Percentiles rank a stretch among this genome's conserved stretches.
Conservation (phyloP, 306 rosid species). For the Castanospermum australe region DNA sequence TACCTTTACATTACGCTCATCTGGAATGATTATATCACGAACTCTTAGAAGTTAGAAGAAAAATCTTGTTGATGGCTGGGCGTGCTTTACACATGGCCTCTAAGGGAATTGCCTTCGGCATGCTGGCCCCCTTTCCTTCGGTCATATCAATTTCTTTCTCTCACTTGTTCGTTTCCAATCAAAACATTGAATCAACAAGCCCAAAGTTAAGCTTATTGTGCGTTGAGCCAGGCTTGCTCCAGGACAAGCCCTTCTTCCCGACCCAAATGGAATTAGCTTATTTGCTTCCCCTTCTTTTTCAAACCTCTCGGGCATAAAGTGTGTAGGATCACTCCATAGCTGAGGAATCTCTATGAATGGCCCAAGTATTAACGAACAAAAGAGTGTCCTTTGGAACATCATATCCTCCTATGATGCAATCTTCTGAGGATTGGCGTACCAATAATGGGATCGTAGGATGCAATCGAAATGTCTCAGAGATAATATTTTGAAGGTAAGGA, state of each 20-base stretch:
- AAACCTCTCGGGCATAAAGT: slow-evolving; percentile 33
- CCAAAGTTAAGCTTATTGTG: slow-evolving; percentile 23
- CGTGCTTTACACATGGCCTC: slow-evolving; percentile 27
- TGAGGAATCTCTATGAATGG: slow-evolving; percentile 33
- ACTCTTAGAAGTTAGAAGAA: background rate
- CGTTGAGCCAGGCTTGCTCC: slow-evolving; percentile 26
- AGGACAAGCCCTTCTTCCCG: slow-evolving; percentile 38
- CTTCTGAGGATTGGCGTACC: slow-evolving; percentile 28
- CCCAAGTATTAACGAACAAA: slow-evolving; percentile 35
- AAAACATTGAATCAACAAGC: slow-evolving; percentile 27
- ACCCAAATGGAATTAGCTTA: slow-evolving; percentile 30
- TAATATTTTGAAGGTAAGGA: slow-evolving; percentile 22
- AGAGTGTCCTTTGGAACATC: slow-evolving; percentile 19
- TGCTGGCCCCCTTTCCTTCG: slow-evolving; percentile 31
- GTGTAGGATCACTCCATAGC: slow-evolving; percentile 24
- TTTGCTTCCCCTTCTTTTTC: slow-evolving; percentile 36
- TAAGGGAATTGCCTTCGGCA: slow-evolving; percentile 13
- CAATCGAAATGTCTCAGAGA: slow-evolving; percentile 24
- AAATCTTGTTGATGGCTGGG: background rate
- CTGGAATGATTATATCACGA: background rate
- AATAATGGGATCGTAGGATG: slow-evolving; percentile 24
- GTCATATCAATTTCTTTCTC: slow-evolving; percentile 22
- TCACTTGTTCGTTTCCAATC: slow-evolving; percentile 27
- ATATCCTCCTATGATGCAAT: slow-evolving; percentile 31
- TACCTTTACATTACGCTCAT: background rate